A percentile compares a stretch with the other conserved stretches of the same genome.
phyloP scores from a whole-genome alignment of 805 yeast species.

The Clavispora asparagi region DNA sequence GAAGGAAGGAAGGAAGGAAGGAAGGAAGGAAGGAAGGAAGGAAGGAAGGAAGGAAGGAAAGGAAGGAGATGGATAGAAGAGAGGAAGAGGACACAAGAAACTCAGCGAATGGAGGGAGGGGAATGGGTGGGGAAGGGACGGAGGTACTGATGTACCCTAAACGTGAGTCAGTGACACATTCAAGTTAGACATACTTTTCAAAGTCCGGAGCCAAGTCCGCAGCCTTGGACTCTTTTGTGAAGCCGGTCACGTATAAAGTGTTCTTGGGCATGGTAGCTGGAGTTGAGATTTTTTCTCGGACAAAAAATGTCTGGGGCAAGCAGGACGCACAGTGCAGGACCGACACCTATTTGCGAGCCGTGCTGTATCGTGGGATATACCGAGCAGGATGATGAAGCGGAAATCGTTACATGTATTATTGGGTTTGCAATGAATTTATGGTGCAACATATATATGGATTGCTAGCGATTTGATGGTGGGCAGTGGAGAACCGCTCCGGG shows the following conservation, averaged over 20 bases:
- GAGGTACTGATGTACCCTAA: not conserved
- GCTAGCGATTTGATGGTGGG: too few relatives aligned
- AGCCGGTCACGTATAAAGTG: conserved; percentile 56
- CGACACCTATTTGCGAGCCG: too few relatives aligned
- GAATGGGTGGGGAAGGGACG: too few relatives aligned
- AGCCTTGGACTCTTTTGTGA: conserved; percentile 49
- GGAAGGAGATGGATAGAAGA: conserved; percentile 3
- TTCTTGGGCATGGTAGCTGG: conserved; percentile 33
- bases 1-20: not conserved
- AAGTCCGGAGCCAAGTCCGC: conserved; percentile 55
- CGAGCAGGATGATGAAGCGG: too few relatives aligned
- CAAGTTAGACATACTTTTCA: conserved; percentile 48
- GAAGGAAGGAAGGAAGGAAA: conserved; percentile 1
- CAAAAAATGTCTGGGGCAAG: not conserved
- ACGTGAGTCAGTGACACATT: conserved; percentile 1
- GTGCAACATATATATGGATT: too few relatives aligned
- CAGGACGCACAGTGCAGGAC: too few relatives aligned
- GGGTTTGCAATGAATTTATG: too few relatives aligned
- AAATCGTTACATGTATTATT: too few relatives aligned
- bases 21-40: conserved; percentile 1
- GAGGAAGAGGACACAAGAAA: not conserved
- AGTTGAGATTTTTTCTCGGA: not conserved
- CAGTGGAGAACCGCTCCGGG: too few relatives aligned
- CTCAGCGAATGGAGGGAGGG: too few relatives aligned
- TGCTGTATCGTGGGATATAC: too few relatives aligned